phyloP scores from a whole-genome alignment of 1,284 basidiomycete species.

The Trametes sp. region DNA sequence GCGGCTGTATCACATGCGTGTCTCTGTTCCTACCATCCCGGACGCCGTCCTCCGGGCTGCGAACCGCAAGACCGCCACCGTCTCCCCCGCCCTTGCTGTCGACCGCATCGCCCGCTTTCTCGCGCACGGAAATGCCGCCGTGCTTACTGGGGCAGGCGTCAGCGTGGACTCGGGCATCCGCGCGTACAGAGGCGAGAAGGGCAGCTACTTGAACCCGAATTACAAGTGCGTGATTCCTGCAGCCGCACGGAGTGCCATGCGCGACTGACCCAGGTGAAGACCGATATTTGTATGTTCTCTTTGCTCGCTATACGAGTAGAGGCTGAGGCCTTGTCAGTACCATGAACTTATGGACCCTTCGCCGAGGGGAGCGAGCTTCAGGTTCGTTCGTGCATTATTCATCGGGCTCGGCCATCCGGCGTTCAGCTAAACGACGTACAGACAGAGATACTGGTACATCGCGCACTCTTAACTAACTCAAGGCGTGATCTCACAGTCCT shows the following conservation, averaged over 20 bases:
- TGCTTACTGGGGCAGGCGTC: constrained; percentile 91
- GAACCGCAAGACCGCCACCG: constrained; percentile 42
- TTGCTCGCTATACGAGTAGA: background rate
- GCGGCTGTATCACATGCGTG: constrained; percentile 61
- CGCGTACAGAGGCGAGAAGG: constrained; percentile 86
- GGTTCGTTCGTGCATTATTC: constrained; percentile 49
- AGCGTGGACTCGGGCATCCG: constrained; percentile 93
- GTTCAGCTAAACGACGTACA: constrained; percentile 35
- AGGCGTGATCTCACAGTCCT: too few relatives aligned
- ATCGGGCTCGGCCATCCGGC: background rate
- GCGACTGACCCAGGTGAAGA: constrained; percentile 54
- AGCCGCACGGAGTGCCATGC: constrained; percentile 48
- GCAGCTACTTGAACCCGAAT: constrained; percentile 89
- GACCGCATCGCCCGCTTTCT: constrained; percentile 75
- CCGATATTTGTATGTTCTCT: constrained; percentile 35
- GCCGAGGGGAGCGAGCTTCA: constrained; percentile 69
- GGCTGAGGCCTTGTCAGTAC: constrained; percentile 54
- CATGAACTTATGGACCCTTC: constrained; percentile 82
- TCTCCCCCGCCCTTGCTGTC: constrained; percentile 64
- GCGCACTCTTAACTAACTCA: background rate
- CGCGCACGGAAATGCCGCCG: constrained; percentile 67
- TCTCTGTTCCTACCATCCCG: constrained; percentile 85
- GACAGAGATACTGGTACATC: constrained; percentile 78
- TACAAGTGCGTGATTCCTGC: constrained; percentile 70
- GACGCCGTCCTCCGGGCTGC: constrained; percentile 55